Percentiles rank a stretch among this genome's conserved stretches.
These are phyloP conservation scores for Vitis rupestris DNA, from an alignment of 164 flowering plant species.

Conservation along the genomic window DNA sequence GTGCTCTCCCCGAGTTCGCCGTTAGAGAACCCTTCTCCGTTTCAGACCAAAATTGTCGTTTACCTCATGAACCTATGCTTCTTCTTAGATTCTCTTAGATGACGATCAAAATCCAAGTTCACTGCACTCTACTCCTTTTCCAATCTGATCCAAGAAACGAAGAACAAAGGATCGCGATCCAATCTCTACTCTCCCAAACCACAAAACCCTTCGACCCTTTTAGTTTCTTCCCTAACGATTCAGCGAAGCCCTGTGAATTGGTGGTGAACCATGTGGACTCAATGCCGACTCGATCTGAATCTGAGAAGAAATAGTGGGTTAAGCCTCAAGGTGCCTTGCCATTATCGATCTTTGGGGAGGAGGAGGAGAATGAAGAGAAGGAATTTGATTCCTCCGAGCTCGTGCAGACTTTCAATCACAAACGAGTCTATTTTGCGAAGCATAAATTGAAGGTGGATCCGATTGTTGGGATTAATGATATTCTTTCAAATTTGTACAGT, in stretches of 20 bases:
- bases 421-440: slow-evolving; percentile 7
- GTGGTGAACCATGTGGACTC: slow-evolving; percentile 3
- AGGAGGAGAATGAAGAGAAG: slow-evolving; percentile 33
- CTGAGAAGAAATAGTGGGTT: slow-evolving; percentile 24
- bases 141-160: too few species aligned
- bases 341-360: slow-evolving; percentile 56
- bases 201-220: slow-evolving; percentile 22
- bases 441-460: slow-evolving; percentile 21
- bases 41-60: slow-evolving; percentile 46
- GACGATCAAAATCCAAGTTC: too few species aligned
- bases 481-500: slow-evolving; percentile 39
- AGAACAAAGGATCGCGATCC: too few species aligned
- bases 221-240: slow-evolving; percentile 7
- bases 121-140: too few species aligned
- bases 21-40: slow-evolving; percentile 76
- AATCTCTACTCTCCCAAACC: neutral
- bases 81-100: too few species aligned
- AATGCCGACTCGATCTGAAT: neutral
- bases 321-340: slow-evolving; percentile 59
- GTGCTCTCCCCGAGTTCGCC: slow-evolving; percentile 74
- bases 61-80: too few species aligned
- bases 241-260: neutral
- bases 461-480: slow-evolving; percentile 34
- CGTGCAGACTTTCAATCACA: slow-evolving; percentile 2
- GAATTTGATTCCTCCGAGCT: slow-evolving; percentile 11